phyloP scores from a whole-genome alignment of 2,329 filamentous ascomycete species.

The Colletotrichum viniferum region DNA sequence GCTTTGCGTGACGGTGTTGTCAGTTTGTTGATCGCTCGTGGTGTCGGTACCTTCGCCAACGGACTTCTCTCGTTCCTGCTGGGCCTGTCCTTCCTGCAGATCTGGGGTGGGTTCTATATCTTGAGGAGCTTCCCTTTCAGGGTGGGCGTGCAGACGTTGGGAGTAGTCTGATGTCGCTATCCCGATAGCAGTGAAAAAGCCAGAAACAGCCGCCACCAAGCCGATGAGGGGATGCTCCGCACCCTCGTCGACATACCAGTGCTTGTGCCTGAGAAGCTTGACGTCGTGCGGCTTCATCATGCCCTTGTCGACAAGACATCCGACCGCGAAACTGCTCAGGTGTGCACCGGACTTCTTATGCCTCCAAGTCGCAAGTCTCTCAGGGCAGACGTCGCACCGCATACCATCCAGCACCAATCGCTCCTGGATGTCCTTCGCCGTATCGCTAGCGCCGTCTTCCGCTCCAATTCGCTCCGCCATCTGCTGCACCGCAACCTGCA shows the following conservation, averaged over 20 bases:
- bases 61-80: background rate
- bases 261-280: conserved; percentile 49
- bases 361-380: conserved; percentile 64
- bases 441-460: conserved; percentile 58
- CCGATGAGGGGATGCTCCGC: conserved; percentile 69
- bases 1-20: accelerated
- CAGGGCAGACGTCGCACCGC: conserved; percentile 63
- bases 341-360: conserved; percentile 62
- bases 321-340: conserved; percentile 66
- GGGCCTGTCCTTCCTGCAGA: background rate
- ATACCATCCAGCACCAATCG: conserved; percentile 58
- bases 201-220: conserved; percentile 67
- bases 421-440: conserved; percentile 58
- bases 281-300: conserved; percentile 61
- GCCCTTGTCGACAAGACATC: conserved; percentile 59
- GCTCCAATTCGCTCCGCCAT: conserved; percentile 56
- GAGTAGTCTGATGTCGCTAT: conserved; percentile 45
- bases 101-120: background rate
- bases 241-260: conserved; percentile 70
- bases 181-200: conserved; percentile 68
- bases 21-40: background rate
- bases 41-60: background rate
- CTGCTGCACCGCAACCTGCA: conserved; percentile 37
- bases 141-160: conserved; percentile 8
- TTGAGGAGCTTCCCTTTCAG: background rate